Conservation (phyloP, 495 filamentous ascomycete species). For the Penicillium malachiteum region DNA sequence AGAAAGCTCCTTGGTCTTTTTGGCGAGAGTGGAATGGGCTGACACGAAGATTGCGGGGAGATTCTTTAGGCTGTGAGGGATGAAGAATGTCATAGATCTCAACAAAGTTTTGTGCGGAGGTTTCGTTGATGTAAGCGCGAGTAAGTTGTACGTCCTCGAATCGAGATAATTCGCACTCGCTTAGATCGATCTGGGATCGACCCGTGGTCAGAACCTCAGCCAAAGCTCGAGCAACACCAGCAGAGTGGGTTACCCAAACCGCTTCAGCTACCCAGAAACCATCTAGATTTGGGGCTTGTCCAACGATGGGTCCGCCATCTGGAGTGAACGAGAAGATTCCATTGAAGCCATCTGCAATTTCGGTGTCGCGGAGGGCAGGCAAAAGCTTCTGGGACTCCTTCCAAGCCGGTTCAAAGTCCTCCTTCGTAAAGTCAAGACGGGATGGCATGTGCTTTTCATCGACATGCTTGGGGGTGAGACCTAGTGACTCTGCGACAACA, state of each 20-base stretch:
- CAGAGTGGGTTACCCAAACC: conserved; percentile 56
- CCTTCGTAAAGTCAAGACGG: conserved; percentile 44
- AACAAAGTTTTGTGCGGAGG: conserved; percentile 49
- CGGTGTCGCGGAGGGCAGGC: conserved; percentile 37
- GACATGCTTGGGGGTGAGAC: conserved; percentile 41
- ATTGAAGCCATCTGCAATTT: conserved; percentile 52
- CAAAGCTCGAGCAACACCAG: conserved; percentile 50
- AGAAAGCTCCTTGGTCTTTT: conserved; percentile 46
- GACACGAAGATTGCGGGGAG: conserved; percentile 45
- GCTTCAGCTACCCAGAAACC: conserved; percentile 55
- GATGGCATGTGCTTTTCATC: conserved; percentile 54
- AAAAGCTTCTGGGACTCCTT: conserved; percentile 41
- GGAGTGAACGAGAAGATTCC: conserved; percentile 56
- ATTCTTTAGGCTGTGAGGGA: conserved; percentile 46
- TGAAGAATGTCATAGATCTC: conserved; percentile 56
- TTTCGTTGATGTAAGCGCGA: conserved; percentile 45
- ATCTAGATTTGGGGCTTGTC: conserved; percentile 45
- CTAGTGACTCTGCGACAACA: conserved; percentile 41
- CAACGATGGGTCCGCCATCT: conserved; percentile 50
- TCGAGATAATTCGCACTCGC: conserved; percentile 49
- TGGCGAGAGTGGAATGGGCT: conserved; percentile 48
- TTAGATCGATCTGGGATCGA: conserved; percentile 43
- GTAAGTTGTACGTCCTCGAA: conserved; percentile 50
- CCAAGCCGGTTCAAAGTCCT: conserved; percentile 53
- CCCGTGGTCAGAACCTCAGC: conserved; percentile 49